These are phyloP conservation scores for Penicillium verhagenii DNA, from an alignment of 495 filamentous ascomycete genomes.

Conservation along the genomic window DNA sequence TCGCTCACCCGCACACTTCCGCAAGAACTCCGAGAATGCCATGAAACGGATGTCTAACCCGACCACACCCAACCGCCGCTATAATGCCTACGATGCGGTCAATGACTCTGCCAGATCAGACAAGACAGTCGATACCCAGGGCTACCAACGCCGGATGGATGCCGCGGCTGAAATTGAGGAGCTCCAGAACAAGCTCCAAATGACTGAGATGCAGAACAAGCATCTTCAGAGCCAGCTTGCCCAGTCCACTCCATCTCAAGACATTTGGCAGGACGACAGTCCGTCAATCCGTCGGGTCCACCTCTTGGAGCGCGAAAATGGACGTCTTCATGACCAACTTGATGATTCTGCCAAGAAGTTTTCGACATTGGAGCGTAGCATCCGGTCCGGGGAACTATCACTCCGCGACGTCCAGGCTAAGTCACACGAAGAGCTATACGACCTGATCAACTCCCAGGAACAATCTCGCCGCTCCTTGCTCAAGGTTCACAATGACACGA, in stretches of 20 bases:
- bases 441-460: constrained; percentile 91
- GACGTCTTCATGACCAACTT: constrained; percentile 87
- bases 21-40: constrained; percentile 67
- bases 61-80: constrained; percentile 71
- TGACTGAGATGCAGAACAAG: constrained; percentile 93
- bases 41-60: constrained; percentile 67
- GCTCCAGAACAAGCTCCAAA: constrained; percentile 90
- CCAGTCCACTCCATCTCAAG: constrained; percentile 55
- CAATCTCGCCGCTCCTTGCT: constrained; percentile 79
- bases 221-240: constrained; percentile 89
- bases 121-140: constrained; percentile 81
- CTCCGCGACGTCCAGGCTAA: constrained; percentile 89
- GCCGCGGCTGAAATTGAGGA: constrained; percentile 87
- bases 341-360: constrained; percentile 95
- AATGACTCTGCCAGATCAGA: constrained; percentile 87
- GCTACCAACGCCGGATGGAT: constrained; percentile 88
- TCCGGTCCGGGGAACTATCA: constrained; percentile 85
- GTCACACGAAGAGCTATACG: constrained; percentile 92
- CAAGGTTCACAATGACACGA: constrained; percentile 78
- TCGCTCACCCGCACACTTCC: constrained; percentile 73
- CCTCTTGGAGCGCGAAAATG: constrained; percentile 91
- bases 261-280: constrained; percentile 74
- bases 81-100: constrained; percentile 58
- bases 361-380: constrained; percentile 81
- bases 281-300: constrained; percentile 80